These are phyloP conservation scores for Dothideomycetes sp. DNA, from an alignment of 2,329 filamentous ascomycete genomes.

Conservation along the genomic window DNA sequence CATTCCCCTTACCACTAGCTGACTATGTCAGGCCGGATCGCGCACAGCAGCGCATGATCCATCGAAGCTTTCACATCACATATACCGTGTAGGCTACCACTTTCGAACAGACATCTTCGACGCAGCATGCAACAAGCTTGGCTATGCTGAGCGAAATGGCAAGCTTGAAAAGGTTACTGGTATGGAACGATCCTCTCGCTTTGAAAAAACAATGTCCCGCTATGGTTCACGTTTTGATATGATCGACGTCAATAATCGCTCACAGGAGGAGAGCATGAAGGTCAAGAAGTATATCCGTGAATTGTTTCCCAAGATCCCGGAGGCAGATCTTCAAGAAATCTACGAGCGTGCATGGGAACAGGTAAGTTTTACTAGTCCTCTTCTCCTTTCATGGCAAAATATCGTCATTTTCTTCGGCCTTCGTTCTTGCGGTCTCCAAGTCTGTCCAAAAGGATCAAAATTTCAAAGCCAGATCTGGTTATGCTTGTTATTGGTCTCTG, in stretches of 20 bases:
- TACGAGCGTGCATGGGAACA: conserved; percentile 50
- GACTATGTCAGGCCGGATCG: neutral
- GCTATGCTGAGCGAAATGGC: conserved; percentile 22
- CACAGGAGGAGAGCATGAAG: conserved; percentile 28
- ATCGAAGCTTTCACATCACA: conserved; percentile 42
- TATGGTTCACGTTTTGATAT: conserved; percentile 6
- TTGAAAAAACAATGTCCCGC: conserved; percentile 7
- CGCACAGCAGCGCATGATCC: conserved; percentile 14
- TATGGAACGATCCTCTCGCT: conserved; percentile 8
- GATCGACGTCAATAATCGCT: conserved; percentile 9
- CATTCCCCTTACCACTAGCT: neutral
- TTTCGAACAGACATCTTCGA: conserved; percentile 50
- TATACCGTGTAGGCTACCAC: conserved; percentile 52
- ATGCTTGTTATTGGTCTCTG: too few species aligned
- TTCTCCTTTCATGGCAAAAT: neutral
- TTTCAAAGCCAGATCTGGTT: too few species aligned
- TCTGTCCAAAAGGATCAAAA: too few species aligned
- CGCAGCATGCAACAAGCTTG: conserved; percentile 42
- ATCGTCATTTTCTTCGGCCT: too few species aligned
- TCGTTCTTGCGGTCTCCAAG: too few species aligned
- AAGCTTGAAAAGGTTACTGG: conserved; percentile 18
- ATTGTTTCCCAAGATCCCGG: conserved; percentile 52
- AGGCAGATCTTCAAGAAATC: conserved; percentile 45
- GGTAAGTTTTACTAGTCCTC: conserved; percentile 23
- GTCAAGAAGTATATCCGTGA: conserved; percentile 49